Evolutionary conservation across 768 basidiomycete species (phyloP).

Genomic region (Clathrus columnatus): DNA sequence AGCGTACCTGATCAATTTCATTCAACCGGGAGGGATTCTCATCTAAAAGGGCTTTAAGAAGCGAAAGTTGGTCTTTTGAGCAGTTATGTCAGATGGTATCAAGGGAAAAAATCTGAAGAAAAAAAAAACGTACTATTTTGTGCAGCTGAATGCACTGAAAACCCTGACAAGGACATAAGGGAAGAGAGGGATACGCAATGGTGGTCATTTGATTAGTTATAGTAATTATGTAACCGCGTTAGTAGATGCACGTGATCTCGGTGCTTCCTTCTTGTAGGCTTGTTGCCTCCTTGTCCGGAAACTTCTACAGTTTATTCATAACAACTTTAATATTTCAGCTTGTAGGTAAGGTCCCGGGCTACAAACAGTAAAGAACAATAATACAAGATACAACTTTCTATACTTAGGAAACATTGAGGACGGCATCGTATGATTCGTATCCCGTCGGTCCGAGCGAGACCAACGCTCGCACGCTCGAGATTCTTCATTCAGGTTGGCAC

Average conservation of each 20-base stretch:
- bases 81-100: background rate
- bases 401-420: too few species aligned
- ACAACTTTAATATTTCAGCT: too few species aligned
- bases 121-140: slow-evolving; percentile 45
- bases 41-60: slow-evolving; percentile 56
- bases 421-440: too few species aligned
- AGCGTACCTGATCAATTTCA: slow-evolving; percentile 50
- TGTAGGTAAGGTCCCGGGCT: too few species aligned
- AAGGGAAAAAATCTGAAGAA: background rate
- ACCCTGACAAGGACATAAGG: slow-evolving; percentile 28
- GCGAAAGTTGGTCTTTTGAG: slow-evolving; percentile 52
- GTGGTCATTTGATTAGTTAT: background rate
- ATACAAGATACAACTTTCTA: too few species aligned
- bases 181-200: background rate
- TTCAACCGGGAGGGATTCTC: slow-evolving; percentile 58
- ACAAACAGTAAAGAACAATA: too few species aligned
- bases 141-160: slow-evolving; percentile 57
- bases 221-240: slow-evolving; percentile 2
- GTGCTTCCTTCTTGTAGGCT: too few species aligned
- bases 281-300: too few species aligned
- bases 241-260: slow-evolving; percentile 8
- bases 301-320: too few species aligned
- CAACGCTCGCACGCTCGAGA: too few species aligned
- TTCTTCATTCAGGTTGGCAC: too few species aligned
- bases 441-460: too few species aligned